Evolutionary conservation across 352 stramenopile genomes (phyloP), one percentile per base, ranked within the genome.

Genomic region (Discostella stelligera): DNA sequence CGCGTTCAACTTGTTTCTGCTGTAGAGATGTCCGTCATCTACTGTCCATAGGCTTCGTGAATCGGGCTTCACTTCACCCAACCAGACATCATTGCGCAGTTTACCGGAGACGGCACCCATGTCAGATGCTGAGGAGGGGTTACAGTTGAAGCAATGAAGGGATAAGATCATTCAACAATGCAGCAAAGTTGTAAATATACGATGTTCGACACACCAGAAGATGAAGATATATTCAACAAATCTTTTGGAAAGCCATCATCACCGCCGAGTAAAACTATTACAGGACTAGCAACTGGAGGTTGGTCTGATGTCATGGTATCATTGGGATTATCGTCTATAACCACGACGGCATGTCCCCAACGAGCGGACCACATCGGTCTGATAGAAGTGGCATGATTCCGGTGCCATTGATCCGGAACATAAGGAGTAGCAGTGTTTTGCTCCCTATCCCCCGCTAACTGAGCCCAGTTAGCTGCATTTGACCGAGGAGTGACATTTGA

Each of bases 71-170:
- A 87, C 30, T 63, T 80, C 37, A 21, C 77, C 72, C 23, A 84
- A 63, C 86, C 86, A 91, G 13, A 91, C 83, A 68, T 93, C 88
- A 69, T 93, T 93, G 49, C 80, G 79, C 30, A 90, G 77, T 21
- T 85, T 84, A 46, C 86, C 88, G 59, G 64, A 64, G 10, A 55
- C 69, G 30, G 74, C 77, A 16, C 69, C 69, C 49, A 68, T 67
- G 65, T 76, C 66, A 41, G 53, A 63, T 13, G n/a, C 54, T 55
- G 16, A 3, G 37, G 7, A 10, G 11, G 2, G 7, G 37, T 14
- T 44, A 20, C 5, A 49, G 67, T 14, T 13, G 63, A 50, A 21
- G 21, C 25, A 67, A 25, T 25, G 9, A 54, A 16, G 56, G 68
- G 4, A 10, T 14, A 58, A 14, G 30, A 60, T 52, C 14, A 54